These are phyloP conservation scores for Massarina eburnea DNA, from an alignment of 2,329 filamentous ascomycete genomes.

Conservation along the genomic window DNA sequence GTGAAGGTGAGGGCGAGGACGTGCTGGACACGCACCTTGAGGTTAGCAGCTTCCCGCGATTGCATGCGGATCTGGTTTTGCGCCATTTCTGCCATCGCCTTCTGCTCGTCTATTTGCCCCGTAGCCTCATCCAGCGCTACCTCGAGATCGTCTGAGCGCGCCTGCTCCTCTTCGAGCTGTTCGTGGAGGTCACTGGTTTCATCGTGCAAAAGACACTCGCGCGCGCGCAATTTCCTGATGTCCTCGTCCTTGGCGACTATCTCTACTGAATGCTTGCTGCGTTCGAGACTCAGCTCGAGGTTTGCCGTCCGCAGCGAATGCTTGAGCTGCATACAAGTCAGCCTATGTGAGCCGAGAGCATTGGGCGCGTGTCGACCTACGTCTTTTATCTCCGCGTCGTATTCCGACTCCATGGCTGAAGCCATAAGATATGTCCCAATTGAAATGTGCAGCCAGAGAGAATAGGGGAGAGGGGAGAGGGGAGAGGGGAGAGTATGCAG, in stretches of 20 bases:
- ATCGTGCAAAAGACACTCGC: constrained; percentile 70
- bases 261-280: constrained; percentile 64
- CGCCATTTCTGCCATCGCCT: constrained; percentile 46
- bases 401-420: constrained; percentile 26
- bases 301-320: constrained; percentile 55
- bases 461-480: constrained; percentile 11
- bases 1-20: constrained; percentile 27
- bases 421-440: constrained; percentile 26
- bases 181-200: constrained; percentile 71
- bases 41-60: constrained; percentile 56
- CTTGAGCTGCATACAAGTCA: constrained; percentile 40
- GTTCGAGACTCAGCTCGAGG: constrained; percentile 72
- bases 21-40: constrained; percentile 58
- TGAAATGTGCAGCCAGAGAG: constrained; percentile 16
- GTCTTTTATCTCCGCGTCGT: constrained; percentile 36
- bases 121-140: constrained; percentile 52
- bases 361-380: constrained; percentile 22
- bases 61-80: constrained; percentile 56
- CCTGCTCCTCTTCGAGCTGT: constrained; percentile 62
- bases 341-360: not conserved
- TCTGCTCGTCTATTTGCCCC: constrained; percentile 51
- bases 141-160: constrained; percentile 60
- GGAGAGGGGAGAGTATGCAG: constrained; percentile 18
- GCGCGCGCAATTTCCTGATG: constrained; percentile 63
- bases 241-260: constrained; percentile 75